phyloP scores from a whole-genome alignment of 345 rosid species.

The Eucalyptus curtisii region DNA sequence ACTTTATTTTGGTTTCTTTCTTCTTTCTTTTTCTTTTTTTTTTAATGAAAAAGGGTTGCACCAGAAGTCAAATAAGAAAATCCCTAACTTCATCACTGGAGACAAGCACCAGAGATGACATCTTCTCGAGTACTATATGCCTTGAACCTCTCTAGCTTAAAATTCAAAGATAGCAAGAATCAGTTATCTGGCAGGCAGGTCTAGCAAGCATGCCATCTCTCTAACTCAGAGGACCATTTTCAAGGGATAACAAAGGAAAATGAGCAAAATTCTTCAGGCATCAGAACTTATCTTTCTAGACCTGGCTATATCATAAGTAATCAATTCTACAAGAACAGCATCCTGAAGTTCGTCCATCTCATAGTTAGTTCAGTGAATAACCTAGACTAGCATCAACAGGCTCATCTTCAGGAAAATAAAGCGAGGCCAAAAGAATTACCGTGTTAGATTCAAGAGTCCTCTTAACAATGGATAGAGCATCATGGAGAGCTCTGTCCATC shows the following conservation, averaged over 20 bases:
- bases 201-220: background rate
- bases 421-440: constrained; percentile 21
- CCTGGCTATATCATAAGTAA: background rate
- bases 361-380: background rate
- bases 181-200: background rate
- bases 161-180: background rate
- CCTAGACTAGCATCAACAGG: background rate
- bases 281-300: background rate
- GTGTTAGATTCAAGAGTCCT: constrained; percentile 90
- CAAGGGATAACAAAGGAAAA: background rate
- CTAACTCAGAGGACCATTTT: background rate
- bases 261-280: background rate
- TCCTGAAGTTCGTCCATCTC: background rate
- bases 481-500: constrained; percentile 96
- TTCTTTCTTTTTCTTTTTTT: fast-evolving
- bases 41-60: background rate
- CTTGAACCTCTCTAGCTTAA: background rate
- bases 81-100: background rate
- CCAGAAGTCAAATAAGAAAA: background rate
- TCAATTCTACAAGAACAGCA: background rate
- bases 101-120: background rate
- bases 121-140: background rate
- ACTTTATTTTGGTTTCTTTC: background rate
- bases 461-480: constrained; percentile 77
- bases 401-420: background rate